Evolutionary conservation across 2,329 filamentous ascomycete species (phyloP), one percentile per base, ranked within the genome.

Genomic region (Fusarium nodosum): DNA sequence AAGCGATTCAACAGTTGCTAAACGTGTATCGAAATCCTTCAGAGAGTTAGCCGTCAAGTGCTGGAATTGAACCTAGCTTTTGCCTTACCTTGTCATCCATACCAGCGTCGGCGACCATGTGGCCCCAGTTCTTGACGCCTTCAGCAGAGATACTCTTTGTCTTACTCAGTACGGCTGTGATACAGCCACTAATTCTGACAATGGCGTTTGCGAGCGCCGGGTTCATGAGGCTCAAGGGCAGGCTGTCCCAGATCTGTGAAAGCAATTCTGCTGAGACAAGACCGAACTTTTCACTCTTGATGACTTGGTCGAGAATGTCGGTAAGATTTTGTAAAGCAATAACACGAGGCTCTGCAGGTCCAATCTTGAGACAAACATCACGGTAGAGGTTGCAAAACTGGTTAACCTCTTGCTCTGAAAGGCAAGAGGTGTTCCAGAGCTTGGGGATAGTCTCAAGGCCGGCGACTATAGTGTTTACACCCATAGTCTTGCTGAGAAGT

Each of bases 21-120:
- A 82, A 51, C 91, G 87, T 1, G 85, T 88, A 74, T 92, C 88
- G 62, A 91, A 91, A 20, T 87, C 85, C 87, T 90, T 39, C 5
- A 8, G 10, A 47, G 12, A n/a, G 38, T 73, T 24, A 73, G 59
- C n/a, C 24, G 15, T 26, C 22, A 45, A 10, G 10, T 1, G 72
- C 28, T 20, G 3, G 4, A 26, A 16, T 52, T 30, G 4, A 5
- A 16, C 9, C 10, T 26, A 13, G 2, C 16, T 28, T n/a, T 11
- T 12, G 7, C 36, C 61, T 64, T 34, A 86, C 85, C 76, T 85
- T 83, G 66, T 85, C 82, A 39, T 84, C 83, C 16, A 79, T 72
- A 11, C 83, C 81, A 11, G 84, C 84, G 33, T 82, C 80, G 20
- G 80, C 79, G 72, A 88, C 81, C 78, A 87, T 83, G 18, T 72